A percentile compares a stretch with the other conserved stretches of the same genome.
Conservation (phyloP, 1,284 basidiomycete species). For the Cystobasidium sp. region DNA sequence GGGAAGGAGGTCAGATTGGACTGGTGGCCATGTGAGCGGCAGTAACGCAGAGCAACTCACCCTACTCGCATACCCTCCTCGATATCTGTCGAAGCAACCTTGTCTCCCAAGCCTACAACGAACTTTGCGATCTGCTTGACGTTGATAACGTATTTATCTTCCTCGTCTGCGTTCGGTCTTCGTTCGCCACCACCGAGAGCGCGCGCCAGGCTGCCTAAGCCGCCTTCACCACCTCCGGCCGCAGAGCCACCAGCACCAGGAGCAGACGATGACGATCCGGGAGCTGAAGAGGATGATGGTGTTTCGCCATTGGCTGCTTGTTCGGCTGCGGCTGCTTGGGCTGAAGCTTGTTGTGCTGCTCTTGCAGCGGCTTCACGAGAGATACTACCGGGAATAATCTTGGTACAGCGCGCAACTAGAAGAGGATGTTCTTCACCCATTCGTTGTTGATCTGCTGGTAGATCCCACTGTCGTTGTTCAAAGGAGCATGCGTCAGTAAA, state of each 20-base stretch:
- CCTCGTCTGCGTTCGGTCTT: conserved; percentile 74
- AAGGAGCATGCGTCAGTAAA: too few species aligned
- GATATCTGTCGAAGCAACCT: conserved; percentile 95
- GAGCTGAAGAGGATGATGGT: conserved; percentile 26
- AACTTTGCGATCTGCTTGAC: conserved; percentile 99
- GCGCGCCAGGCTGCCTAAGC: conserved; percentile 47
- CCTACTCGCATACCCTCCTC: conserved; percentile 99
- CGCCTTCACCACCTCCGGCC: conserved; percentile 27
- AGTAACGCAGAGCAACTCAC: conserved; percentile 62
- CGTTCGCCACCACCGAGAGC: conserved; percentile 49
- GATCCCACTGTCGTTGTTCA: conserved; percentile 52
- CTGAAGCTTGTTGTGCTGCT: conserved; percentile 35
- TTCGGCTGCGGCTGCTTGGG: conserved; percentile 32
- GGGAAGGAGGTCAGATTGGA: too few species aligned
- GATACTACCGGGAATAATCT: conserved; percentile 70
- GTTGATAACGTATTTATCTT: conserved; percentile 99
- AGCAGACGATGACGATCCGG: conserved; percentile 38
- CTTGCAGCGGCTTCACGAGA: conserved; percentile 47
- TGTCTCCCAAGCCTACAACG: conserved; percentile 94
- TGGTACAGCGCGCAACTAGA: conserved; percentile 97
- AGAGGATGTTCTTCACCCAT: conserved; percentile 92
- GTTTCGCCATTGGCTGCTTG: conserved; percentile 30
- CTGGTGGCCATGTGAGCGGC: background rate
- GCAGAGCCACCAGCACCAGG: conserved; percentile 46
- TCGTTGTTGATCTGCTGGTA: conserved; percentile 65